Conservation (phyloP, 2,329 filamentous ascomycete species). For the Sclerotinia subarctica region DNA sequence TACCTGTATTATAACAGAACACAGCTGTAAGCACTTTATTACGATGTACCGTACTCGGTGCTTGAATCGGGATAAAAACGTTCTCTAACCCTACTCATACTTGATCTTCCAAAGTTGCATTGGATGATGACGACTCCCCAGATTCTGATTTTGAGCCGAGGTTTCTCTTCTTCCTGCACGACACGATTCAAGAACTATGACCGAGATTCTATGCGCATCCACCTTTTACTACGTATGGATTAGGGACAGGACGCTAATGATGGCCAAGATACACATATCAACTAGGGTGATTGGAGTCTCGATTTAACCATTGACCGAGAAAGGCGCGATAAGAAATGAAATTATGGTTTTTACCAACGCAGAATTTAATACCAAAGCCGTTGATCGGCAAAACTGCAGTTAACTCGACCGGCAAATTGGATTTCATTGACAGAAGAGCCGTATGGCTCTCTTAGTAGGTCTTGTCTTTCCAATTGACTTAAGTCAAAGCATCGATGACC, state of each 20-base stretch:
- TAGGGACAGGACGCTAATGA: constrained; percentile 8
- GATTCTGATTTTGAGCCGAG: neutral
- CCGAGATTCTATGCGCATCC: neutral
- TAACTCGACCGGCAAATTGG: neutral
- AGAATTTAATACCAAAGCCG: neutral
- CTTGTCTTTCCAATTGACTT: constrained; percentile 4
- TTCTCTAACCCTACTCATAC: neutral
- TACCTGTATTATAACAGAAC: constrained; percentile 5
- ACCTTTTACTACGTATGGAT: neutral
- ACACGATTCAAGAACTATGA: neutral
- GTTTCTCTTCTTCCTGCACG: neutral
- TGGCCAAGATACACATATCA: constrained; percentile 8
- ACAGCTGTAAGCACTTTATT: constrained; percentile 15
- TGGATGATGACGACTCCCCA: neutral
- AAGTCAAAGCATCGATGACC: neutral
- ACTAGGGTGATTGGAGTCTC: neutral
- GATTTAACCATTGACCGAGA: constrained; percentile 4
- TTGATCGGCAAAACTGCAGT: neutral
- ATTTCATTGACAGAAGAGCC: constrained; percentile 3
- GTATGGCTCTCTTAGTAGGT: constrained; percentile 4
- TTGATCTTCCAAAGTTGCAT: neutral
- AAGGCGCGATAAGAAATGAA: constrained; percentile 4
- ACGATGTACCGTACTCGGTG: neutral
- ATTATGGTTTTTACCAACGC: neutral
- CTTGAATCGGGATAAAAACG: neutral